A percentile compares a stretch with the other conserved stretches of the same genome.
Evolutionary conservation across 495 filamentous ascomycete genomes (phyloP).

Genomic region (Penicillium riverlandense): DNA sequence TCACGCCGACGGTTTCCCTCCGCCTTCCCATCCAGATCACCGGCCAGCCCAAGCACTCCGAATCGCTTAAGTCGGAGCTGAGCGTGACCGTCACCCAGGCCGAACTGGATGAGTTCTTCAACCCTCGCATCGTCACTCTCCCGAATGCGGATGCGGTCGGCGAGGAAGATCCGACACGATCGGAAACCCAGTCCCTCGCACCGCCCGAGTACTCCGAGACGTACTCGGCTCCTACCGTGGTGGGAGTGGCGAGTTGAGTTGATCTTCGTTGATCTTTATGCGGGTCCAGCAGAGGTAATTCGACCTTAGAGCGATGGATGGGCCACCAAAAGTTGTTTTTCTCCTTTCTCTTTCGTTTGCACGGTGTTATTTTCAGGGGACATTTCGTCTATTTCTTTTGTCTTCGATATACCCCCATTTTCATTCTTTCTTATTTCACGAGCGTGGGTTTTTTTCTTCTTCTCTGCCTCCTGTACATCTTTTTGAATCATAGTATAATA

Average conservation of each 20-base stretch:
- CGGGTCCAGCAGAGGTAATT: too few relatives aligned
- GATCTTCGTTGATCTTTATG: not conserved
- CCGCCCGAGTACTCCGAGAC: not conserved
- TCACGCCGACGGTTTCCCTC: conserved; percentile 52
- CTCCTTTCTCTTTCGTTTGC: too few relatives aligned
- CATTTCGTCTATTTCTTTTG: too few relatives aligned
- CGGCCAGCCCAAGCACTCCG: conserved; percentile 10
- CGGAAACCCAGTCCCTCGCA: not conserved
- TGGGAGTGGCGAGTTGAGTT: not conserved
- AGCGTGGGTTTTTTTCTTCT: too few relatives aligned
- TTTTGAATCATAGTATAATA: too few relatives aligned
- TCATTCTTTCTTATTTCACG: too few relatives aligned
- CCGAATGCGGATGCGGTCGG: not conserved
- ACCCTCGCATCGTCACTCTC: conserved; percentile 25
- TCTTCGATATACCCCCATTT: too few relatives aligned
- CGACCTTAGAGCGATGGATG: too few relatives aligned
- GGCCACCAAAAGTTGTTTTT: too few relatives aligned
- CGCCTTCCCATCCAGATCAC: conserved; percentile 74
- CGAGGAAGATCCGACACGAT: not conserved
- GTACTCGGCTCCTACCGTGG: not conserved
- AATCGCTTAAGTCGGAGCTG: conserved; percentile 10
- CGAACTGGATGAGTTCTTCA: conserved; percentile 34
- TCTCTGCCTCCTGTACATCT: too few relatives aligned
- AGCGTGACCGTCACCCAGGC: conserved; percentile 25
- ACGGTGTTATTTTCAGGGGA: too few relatives aligned